Base-by-base conservation (phyloP, 257 asterid genomes). In the Gardenia jasminoides region DNA sequence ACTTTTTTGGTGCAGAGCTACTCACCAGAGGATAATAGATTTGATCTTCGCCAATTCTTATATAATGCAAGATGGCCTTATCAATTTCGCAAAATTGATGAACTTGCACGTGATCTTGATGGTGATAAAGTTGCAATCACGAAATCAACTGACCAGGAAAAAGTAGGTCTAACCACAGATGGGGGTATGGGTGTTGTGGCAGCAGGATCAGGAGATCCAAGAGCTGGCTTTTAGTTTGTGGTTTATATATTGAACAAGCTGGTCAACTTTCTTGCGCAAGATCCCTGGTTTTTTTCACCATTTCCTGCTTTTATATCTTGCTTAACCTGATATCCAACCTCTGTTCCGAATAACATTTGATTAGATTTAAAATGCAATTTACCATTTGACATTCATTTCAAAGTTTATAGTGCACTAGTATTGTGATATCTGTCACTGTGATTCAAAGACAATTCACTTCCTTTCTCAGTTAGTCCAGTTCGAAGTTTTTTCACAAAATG, bases 171-270 rank as follows among this genome's bases (percentile, higher is more conserved):
- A 47, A 77, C 84, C 2, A 43, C 82, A 30, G 89, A 62, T 56
- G 94, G 92, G 72, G 96, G 98, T 41, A 89, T 90, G 93, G 98
- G 98, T 19, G 92, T 91, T 39, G 88, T 93, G 67, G 99, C 96
- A 33, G 99, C 92, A 0, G 97, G 94, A 73, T 87, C 98, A 4
- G 96, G 90, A 78, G 89, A 93, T 82, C 99, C 98, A 28, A 87
- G 88, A 56, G 98, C 94, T 70, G 99, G 99, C 30, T 62, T 94
- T 73, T 91, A 89, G 85, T 41, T 2, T 67, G 33, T 26, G 22
- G 26, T 71, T 72, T 33, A 24, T 43, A 24, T 43, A 31, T 47
- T 36, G 81, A 62, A 33, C 59, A 19, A 47, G 71, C 67, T 62
- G 59, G 26, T 30, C 26, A 3, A 48, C 6, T 30, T 70, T 56